Evolutionary conservation across 805 yeast genomes (phyloP), one percentile per base, ranked within the genome.

Genomic region (Ogataea polymorpha): DNA sequence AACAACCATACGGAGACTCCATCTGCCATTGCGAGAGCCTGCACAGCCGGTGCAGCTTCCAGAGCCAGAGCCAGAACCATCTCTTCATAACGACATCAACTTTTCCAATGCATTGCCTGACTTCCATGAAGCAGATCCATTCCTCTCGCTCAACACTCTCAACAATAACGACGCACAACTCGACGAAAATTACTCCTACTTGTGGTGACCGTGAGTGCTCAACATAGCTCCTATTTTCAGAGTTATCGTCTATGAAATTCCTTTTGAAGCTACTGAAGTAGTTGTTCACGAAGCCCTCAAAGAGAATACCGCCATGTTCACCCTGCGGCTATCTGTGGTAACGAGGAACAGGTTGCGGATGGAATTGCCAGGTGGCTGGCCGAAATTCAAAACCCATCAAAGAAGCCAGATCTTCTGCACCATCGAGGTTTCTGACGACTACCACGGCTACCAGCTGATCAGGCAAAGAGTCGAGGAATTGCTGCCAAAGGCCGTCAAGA

Each of bases 271-370:
- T 8, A 68, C 82, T 2, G 44, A 61, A 2, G 62, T 67, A 0
- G 57, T 79, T 20, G 82, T 80, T 0, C 70, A 74, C 52, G 58
- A 69, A 26, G 91, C 91, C 1, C 68, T 85, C 46, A 62, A 68
- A 27, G 66, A 18, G 93, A 93, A 0, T 86, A 82, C 59, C 73
- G 93, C 50, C 91, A 82, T 54, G 65, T 86, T 44, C 93, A 86
- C 56, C 67, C 82, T 14, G 96, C 95, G 6, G 78, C 72, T 8
- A 60, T 61, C n/a, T 86, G 86, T 64, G 64, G 66, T 9, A 86
- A 86, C 62, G 87, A 84, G 56, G 49, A 49, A 12, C 83, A 79
- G 48, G 77, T 77, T 4, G 79, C 79, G 14, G 67, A 71, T 35
- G 93, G 83, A 5, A 74, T 84, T 32, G 60, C 67, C 14, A 57